These are phyloP conservation scores for Aegilops longissima DNA, from an alignment of 176 grass and related monocot genomes.

Conservation along the genomic window DNA sequence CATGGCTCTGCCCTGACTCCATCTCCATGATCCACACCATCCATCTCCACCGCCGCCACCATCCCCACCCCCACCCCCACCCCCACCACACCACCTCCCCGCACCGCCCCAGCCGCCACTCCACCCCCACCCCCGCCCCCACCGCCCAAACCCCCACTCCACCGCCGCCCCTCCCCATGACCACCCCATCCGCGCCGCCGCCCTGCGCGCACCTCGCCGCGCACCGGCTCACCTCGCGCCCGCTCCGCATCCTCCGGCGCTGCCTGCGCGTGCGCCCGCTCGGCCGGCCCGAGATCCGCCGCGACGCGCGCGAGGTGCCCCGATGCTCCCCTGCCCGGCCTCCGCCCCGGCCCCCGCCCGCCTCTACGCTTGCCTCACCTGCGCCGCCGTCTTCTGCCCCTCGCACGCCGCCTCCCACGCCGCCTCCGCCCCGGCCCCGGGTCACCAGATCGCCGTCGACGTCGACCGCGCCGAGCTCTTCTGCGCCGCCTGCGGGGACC, in stretches of 20 bases:
- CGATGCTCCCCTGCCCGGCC: conserved; percentile 55
- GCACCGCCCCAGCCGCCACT: not conserved
- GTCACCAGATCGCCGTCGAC: conserved; percentile 95
- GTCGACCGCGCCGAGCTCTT: conserved; percentile 86
- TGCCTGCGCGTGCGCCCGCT: conserved; percentile 73
- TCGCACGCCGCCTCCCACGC: conserved; percentile 60
- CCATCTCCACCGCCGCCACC: conserved; percentile 31
- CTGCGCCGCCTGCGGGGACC: conserved; percentile 82
- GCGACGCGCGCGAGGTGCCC: conserved; percentile 63
- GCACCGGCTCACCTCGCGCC: conserved; percentile 49
- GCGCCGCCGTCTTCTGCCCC: conserved; percentile 70
- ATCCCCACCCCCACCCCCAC: not conserved
- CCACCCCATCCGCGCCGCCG: conserved; percentile 49
- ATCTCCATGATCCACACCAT: conserved; percentile 16
- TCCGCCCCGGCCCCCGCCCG: conserved; percentile 22
- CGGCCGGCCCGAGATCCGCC: conserved; percentile 68
- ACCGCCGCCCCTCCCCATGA: not conserved
- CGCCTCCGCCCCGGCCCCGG: conserved; percentile 32
- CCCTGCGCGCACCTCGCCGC: conserved; percentile 75
- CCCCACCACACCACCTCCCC: not conserved
- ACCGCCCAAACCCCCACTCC: not conserved
- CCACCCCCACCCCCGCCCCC: not conserved
- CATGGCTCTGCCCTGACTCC: not conserved
- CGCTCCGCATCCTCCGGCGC: conserved; percentile 80
- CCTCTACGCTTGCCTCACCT: conserved; percentile 83